These are phyloP conservation scores for Letharia columbiana DNA, from an alignment of 495 filamentous ascomycete genomes.

Conservation along the genomic window DNA sequence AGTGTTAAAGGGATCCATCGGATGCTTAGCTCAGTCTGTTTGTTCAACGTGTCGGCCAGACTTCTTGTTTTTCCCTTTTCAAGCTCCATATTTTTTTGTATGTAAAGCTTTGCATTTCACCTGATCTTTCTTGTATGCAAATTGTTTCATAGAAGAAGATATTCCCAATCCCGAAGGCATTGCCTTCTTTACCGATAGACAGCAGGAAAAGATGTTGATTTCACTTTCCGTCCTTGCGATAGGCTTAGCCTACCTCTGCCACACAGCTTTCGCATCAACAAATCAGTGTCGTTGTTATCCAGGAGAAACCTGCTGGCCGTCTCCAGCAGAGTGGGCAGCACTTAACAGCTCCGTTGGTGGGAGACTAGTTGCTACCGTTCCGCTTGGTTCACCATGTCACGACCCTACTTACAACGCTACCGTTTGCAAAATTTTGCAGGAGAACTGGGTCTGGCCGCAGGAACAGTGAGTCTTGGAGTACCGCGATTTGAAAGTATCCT, in stretches of 20 bases:
- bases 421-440: conserved; percentile 26
- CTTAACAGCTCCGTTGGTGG: conserved; percentile 40
- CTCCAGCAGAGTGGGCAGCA: conserved; percentile 31
- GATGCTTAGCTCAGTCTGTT: no score
- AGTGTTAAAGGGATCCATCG: no score
- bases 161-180: no score
- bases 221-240: background rate
- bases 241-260: background rate
- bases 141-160: no score
- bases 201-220: background rate
- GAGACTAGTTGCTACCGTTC: conserved; percentile 38
- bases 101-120: no score
- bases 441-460: conserved; percentile 30
- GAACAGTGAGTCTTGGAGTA: conserved; percentile 28
- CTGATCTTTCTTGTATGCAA: no score
- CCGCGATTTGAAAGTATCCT: conserved; percentile 20
- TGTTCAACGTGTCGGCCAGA: no score
- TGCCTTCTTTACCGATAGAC: no score
- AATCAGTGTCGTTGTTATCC: conserved; percentile 27
- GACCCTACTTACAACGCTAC: conserved; percentile 31
- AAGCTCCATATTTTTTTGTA: no score
- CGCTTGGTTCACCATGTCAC: conserved; percentile 41
- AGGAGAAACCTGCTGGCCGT: conserved; percentile 41
- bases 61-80: no score
- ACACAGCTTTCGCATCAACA: background rate